phyloP scores from a whole-genome alignment of 1,284 basidiomycete species.

The Cronartium quercuum region DNA sequence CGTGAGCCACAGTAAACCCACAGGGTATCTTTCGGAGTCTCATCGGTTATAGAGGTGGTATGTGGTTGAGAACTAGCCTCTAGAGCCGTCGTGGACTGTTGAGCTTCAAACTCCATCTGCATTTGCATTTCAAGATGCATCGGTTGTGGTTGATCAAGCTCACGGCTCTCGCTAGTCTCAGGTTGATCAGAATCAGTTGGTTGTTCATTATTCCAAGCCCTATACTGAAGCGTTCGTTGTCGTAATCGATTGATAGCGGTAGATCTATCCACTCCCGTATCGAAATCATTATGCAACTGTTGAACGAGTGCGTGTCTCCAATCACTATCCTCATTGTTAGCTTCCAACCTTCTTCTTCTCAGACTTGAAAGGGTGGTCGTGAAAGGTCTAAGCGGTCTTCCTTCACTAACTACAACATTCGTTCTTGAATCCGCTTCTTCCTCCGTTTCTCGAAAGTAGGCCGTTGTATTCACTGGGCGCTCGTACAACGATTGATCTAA shows the following conservation, averaged over 20 bases:
- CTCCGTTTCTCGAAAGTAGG: not conserved
- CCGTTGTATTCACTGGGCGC: not conserved
- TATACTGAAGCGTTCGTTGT: not conserved
- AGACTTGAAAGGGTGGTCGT: not conserved
- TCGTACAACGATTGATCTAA: not conserved
- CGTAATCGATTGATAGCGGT: constrained; percentile 18
- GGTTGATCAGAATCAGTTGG: too few relatives aligned
- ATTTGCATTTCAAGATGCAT: too few relatives aligned
- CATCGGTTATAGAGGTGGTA: too few relatives aligned
- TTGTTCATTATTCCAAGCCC: too few relatives aligned
- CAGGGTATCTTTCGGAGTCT: too few relatives aligned
- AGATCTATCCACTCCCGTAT: not conserved
- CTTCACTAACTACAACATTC: not conserved
- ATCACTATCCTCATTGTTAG: not conserved
- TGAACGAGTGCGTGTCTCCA: constrained; percentile 11
- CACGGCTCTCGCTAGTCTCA: not conserved
- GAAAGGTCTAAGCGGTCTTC: not conserved
- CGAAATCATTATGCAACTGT: constrained; percentile 14
- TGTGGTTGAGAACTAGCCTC: too few relatives aligned
- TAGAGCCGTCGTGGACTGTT: too few relatives aligned
- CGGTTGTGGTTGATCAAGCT: not conserved
- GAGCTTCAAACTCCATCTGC: too few relatives aligned
- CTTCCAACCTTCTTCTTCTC: not conserved
- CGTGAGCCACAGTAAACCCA: constrained; percentile 21
- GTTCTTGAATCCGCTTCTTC: not conserved